Conservation (phyloP, 257 asterid species). For the Solanum dulcamara region DNA sequence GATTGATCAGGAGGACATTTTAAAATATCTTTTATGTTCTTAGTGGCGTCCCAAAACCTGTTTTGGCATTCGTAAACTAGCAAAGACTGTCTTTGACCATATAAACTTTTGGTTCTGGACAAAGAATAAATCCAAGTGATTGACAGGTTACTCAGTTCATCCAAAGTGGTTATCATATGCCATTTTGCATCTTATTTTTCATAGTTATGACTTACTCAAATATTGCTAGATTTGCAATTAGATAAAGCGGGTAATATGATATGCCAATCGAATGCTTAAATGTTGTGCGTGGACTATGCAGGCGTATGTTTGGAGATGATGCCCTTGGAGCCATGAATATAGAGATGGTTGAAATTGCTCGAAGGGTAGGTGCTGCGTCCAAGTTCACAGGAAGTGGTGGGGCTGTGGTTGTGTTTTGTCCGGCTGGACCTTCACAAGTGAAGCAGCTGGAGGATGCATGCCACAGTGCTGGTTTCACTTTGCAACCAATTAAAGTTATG, state of each 20-base stretch:
- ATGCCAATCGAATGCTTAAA: neutral
- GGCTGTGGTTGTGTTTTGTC: conserved; percentile 77
- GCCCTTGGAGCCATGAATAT: conserved; percentile 79
- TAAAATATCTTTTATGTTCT: neutral
- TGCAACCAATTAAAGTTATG: conserved; percentile 42
- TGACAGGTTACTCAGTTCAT: neutral
- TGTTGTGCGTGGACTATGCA: neutral
- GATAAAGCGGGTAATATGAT: neutral
- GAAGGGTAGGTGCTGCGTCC: conserved; percentile 73
- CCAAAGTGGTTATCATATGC: neutral
- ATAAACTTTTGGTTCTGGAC: neutral
- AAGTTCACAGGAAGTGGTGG: conserved; percentile 99
- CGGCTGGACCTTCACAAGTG: conserved; percentile 70
- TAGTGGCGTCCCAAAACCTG: neutral
- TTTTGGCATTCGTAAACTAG: neutral
- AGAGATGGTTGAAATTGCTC: conserved; percentile 84
- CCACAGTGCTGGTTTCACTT: conserved; percentile 46
- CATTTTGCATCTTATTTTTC: neutral
- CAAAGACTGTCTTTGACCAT: neutral
- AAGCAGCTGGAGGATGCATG: conserved; percentile 61
- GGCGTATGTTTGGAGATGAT: conserved; percentile 83
- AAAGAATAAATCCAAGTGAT: neutral
- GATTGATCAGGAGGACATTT: neutral
- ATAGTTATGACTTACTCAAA: neutral
- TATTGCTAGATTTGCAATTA: neutral